These are phyloP conservation scores for Rubia peregrina DNA, from an alignment of 305 asterid genomes.

Conservation along the genomic window DNA sequence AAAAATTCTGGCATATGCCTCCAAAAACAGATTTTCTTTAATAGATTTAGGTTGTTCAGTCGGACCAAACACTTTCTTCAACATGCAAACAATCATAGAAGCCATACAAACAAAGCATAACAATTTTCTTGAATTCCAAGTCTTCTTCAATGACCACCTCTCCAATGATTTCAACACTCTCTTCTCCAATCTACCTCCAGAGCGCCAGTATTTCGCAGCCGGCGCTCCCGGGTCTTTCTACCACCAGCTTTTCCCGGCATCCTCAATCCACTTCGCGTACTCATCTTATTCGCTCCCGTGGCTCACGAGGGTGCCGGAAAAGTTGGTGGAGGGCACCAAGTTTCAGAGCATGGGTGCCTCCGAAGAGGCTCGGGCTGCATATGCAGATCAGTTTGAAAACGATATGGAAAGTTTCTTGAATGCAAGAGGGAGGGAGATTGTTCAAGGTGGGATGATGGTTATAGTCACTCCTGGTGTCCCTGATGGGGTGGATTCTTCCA, in stretches of 20 bases:
- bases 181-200: slow-evolving; percentile 4
- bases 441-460: slow-evolving; percentile 7
- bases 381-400: slow-evolving; percentile 9
- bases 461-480: slow-evolving; percentile 4
- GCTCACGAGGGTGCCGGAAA: slow-evolving; percentile 17
- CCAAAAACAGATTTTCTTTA: slow-evolving; percentile 1
- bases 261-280: slow-evolving; percentile 18
- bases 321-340: slow-evolving; percentile 4
- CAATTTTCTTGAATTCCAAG: slow-evolving; percentile 11
- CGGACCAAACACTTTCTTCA: slow-evolving; percentile 23
- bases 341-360: slow-evolving; percentile 14
- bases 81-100: slow-evolving; percentile 15
- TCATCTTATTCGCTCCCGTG: slow-evolving; percentile 22
- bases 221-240: slow-evolving; percentile 22
- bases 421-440: slow-evolving; percentile 18
- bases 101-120: slow-evolving; percentile 7
- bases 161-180: slow-evolving; percentile 28
- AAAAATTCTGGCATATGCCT: neutral
- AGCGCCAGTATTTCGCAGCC: slow-evolving; percentile 12
- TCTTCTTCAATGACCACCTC: slow-evolving; percentile 21
- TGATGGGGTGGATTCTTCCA: neutral
- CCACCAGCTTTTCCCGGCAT: slow-evolving; percentile 7
- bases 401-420: slow-evolving; percentile 15
- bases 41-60: slow-evolving; percentile 25
- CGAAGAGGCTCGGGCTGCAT: slow-evolving; percentile 3